phyloP scores from a whole-genome alignment of 768 basidiomycete species.

The Mycena floridula region DNA sequence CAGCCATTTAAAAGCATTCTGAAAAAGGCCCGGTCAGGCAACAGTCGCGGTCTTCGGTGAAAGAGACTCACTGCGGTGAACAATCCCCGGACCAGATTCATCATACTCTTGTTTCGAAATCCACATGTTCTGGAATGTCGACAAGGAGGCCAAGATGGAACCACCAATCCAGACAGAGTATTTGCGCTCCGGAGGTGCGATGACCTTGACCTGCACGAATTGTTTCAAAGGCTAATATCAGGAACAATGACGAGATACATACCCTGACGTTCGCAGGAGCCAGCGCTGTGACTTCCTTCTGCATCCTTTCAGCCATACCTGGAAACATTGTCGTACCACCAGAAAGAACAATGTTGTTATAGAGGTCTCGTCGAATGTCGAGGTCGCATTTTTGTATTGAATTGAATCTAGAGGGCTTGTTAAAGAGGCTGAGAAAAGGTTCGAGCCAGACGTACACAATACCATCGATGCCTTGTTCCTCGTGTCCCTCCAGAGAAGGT shows the following conservation, averaged over 20 bases:
- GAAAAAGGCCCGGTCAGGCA: background rate
- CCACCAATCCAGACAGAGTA: no score
- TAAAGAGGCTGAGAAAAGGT: background rate
- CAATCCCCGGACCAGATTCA: constrained; percentile 1
- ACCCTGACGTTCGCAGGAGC: constrained; percentile 7
- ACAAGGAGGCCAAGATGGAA: background rate
- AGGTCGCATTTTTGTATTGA: constrained; percentile 47
- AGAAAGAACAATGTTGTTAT: constrained; percentile 54
- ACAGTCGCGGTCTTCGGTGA: background rate
- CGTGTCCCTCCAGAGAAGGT: constrained; percentile 60
- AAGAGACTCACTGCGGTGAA: background rate
- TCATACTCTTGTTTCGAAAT: background rate
- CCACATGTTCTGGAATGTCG: constrained; percentile 1
- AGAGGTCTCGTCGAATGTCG: constrained; percentile 48
- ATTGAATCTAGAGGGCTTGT: constrained; percentile 38
- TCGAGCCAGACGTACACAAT: constrained; percentile 2
- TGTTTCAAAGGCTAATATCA: background rate
- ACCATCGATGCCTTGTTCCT: constrained; percentile 60
- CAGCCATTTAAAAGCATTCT: background rate
- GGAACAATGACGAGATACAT: background rate
- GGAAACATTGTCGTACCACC: constrained; percentile 54
- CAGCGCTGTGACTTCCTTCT: constrained; percentile 16
- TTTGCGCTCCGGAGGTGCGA: background rate
- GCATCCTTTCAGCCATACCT: constrained; percentile 51
- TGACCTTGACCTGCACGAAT: background rate